phyloP scores from a whole-genome alignment of 2,329 filamentous ascomycete genomes.

The Lasiodiplodia hormozganensis region DNA sequence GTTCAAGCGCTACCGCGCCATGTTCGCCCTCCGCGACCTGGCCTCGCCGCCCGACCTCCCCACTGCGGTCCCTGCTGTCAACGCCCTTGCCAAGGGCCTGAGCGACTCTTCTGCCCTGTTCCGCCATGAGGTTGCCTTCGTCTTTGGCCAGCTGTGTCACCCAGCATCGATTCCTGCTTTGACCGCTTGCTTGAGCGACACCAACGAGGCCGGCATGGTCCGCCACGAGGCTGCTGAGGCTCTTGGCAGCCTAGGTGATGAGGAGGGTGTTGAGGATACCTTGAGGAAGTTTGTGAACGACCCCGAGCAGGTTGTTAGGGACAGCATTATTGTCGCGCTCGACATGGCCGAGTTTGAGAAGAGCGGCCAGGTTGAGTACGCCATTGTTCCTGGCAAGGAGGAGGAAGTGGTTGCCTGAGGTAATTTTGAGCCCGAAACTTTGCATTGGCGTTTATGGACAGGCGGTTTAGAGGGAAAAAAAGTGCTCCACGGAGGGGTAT shows the following conservation, averaged over 20 bases:
- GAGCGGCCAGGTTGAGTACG: constrained; percentile 87
- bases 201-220: constrained; percentile 91
- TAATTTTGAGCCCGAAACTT: background rate
- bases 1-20: constrained; percentile 93
- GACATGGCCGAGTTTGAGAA: constrained; percentile 99
- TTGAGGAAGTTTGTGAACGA: constrained; percentile 86
- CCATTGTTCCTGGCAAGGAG: constrained; percentile 72
- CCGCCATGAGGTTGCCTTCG: constrained; percentile 97
- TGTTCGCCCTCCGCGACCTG: constrained; percentile 96
- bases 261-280: constrained; percentile 88
- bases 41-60: constrained; percentile 91
- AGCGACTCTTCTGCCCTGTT: constrained; percentile 88
- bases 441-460: constrained; percentile 26
- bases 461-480: constrained; percentile 23
- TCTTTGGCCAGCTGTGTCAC: constrained; percentile 95
- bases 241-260: constrained; percentile 89
- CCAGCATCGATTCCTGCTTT: constrained; percentile 95
- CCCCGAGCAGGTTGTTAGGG: constrained; percentile 88
- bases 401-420: constrained; percentile 37
- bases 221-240: constrained; percentile 97
- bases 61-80: constrained; percentile 85
- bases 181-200: constrained; percentile 76
- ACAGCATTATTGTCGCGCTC: constrained; percentile 92
- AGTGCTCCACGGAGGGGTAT: constrained; percentile 19
- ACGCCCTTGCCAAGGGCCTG: constrained; percentile 85